phyloP scores from a whole-genome alignment of 495 filamentous ascomycete genomes.

The Trichocladium uniseriatum region DNA sequence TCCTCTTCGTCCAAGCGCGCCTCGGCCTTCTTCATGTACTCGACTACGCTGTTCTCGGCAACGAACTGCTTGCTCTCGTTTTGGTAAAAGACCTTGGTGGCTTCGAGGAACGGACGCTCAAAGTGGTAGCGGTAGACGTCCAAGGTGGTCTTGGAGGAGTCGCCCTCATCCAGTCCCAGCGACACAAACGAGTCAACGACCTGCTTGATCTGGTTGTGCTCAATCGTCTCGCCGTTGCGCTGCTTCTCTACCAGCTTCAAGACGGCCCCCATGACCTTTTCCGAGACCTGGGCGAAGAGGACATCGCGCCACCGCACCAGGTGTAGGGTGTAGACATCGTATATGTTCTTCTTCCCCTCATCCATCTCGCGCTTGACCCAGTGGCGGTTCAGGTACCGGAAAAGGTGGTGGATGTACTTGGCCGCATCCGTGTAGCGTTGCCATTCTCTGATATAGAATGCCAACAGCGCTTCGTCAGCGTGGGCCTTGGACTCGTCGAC shows the following conservation, averaged over 20 bases:
- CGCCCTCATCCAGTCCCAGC: constrained; percentile 85
- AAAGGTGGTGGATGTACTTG: constrained; percentile 94
- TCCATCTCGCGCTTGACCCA: constrained; percentile 99
- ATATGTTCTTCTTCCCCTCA: constrained; percentile 96
- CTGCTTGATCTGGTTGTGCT: constrained; percentile 91
- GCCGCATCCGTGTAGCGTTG: constrained; percentile 88
- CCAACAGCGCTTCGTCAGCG: constrained; percentile 79
- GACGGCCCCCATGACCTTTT: constrained; percentile 89
- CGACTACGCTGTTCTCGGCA: constrained; percentile 92
- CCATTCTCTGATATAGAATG: constrained; percentile 97
- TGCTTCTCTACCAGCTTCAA: constrained; percentile 95
- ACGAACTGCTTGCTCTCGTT: constrained; percentile 90
- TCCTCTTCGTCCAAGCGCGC: constrained; percentile 87
- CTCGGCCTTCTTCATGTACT: constrained; percentile 99
- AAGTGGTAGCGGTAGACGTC: constrained; percentile 91
- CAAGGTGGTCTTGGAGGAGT: constrained; percentile 85
- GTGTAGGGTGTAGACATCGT: constrained; percentile 95
- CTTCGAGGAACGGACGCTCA: constrained; percentile 81
- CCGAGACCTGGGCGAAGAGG: constrained; percentile 73
- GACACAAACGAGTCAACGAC: constrained; percentile 97
- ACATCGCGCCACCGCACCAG: constrained; percentile 90
- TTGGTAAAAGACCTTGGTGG: constrained; percentile 78
- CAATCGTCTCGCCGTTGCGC: constrained; percentile 94
- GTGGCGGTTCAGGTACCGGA: constrained; percentile 93
- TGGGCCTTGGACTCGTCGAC: constrained; percentile 61